Percentiles rank a stretch among this genome's conserved stretches.
Conservation (phyloP, 768 basidiomycete genomes). For the Inosperma sp. region DNA sequence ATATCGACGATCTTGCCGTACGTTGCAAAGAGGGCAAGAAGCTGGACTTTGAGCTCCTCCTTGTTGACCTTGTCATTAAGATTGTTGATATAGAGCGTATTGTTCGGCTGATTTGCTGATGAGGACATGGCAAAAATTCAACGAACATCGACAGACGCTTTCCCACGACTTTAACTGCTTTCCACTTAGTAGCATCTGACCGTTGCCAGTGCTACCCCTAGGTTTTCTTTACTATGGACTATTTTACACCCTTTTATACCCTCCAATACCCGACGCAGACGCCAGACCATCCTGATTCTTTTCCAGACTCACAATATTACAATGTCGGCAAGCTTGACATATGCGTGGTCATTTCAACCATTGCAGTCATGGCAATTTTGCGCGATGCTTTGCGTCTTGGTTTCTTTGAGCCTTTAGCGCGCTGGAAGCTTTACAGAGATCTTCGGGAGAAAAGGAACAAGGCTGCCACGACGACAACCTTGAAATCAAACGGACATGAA, state of each 20-base stretch:
- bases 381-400: slow-evolving; percentile 73
- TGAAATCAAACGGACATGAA: slow-evolving; percentile 11
- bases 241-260: slow-evolving; percentile 62
- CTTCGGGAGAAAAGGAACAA: slow-evolving; percentile 29
- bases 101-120: slow-evolving; percentile 68
- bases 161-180: slow-evolving; percentile 23
- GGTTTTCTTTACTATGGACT: no score
- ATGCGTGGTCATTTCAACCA: slow-evolving; percentile 77
- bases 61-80: slow-evolving; percentile 92
- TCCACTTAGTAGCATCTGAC: no score
- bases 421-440: slow-evolving; percentile 64
- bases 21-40: slow-evolving; percentile 87
- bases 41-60: slow-evolving; percentile 76
- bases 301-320: slow-evolving; percentile 67
- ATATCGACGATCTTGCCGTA: slow-evolving; percentile 94
- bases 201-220: no score
- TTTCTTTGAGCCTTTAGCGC: slow-evolving; percentile 77
- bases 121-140: slow-evolving; percentile 21
- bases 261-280: slow-evolving; percentile 64
- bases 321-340: slow-evolving; percentile 68
- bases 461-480: slow-evolving; percentile 29
- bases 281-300: slow-evolving; percentile 64
- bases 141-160: slow-evolving; percentile 32
- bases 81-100: slow-evolving; percentile 88
- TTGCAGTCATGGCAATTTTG: slow-evolving; percentile 80